Conservation (phyloP, 2,329 filamentous ascomycete species). For the Stromatinia cepivora region DNA sequence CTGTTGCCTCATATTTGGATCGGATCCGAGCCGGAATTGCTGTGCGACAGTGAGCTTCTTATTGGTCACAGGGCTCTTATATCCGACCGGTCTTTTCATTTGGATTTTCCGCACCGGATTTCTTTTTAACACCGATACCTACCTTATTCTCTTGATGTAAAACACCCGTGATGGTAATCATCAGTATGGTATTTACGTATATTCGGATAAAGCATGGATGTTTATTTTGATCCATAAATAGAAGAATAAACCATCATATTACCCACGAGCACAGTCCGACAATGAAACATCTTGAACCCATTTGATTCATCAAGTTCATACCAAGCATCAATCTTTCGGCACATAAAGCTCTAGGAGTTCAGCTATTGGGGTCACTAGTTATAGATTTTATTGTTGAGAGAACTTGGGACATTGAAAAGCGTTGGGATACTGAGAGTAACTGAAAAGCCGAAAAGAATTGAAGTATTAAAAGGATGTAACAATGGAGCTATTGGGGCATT, state of each 20-base stretch:
- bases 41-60: conserved; percentile 14
- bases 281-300: background rate
- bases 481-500: background rate
- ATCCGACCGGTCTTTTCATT: conserved; percentile 1
- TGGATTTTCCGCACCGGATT: background rate
- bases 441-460: background rate
- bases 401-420: background rate
- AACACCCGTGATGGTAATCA: fast-evolving
- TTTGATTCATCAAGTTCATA: no score
- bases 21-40: conserved; percentile 17
- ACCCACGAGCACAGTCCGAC: no score
- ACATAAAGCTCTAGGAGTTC: background rate
- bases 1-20: background rate
- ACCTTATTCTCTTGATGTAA: background rate
- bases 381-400: background rate
- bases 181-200: background rate
- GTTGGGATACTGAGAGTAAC: background rate
- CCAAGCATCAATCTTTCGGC: no score
- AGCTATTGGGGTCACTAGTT: background rate
- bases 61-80: background rate
- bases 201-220: background rate
- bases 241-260: background rate
- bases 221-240: background rate
- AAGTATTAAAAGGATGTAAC: no score
- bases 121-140: background rate